Base-by-base conservation (phyloP, 2,329 filamentous ascomycete genomes). In the Parascedosporium putredinis region DNA sequence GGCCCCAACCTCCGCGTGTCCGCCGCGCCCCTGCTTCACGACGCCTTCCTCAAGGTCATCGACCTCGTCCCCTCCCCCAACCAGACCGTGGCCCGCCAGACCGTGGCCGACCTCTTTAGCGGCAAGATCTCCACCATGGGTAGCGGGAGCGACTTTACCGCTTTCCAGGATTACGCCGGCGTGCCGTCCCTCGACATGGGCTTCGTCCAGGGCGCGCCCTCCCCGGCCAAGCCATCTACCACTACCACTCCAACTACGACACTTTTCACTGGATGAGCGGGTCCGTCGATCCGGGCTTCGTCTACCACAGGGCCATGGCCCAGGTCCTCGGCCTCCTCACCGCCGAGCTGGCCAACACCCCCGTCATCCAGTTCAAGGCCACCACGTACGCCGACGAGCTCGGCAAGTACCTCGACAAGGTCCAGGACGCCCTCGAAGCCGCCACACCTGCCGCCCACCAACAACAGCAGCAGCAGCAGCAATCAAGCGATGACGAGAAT, bases 161-260 rank as follows among this genome's bases (percentile, higher is more conserved):
- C 83, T 20, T 88, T 88, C 69, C 81, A 86, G 58, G 83, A 88
- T 62, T 81, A 75, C 57, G 81, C 80, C 1, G 84, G 84, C 42
- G 70, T 88, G 36, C 74, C 84, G 6, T 79, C 74, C 54, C 61
- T 86, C 12, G 79, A 86, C 58, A 72, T 86, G 47, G 74, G 76
- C 23, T 87, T 86, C 59, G 63, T 62, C 14, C 60, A 57, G 6
- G 34, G 24, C 16, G 5, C 38, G 18, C 38, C 38, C 16, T 64
- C 64, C 22, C 56, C 0, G 60, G 65, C 2, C 72, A 74, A 40
- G 68, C 82, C 0, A 73, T 87, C 3, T 88, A 88, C 61, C 84
- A 88, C 59, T 95, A 95, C 64, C 89, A 95, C 68, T 84, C 83
- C 63, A 95, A 95, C 70, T 95, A 94, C 65, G 89, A 95, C 63